These are phyloP conservation scores for Leccinum arenicola DNA, from an alignment of 768 basidiomycete species.

Conservation along the genomic window DNA sequence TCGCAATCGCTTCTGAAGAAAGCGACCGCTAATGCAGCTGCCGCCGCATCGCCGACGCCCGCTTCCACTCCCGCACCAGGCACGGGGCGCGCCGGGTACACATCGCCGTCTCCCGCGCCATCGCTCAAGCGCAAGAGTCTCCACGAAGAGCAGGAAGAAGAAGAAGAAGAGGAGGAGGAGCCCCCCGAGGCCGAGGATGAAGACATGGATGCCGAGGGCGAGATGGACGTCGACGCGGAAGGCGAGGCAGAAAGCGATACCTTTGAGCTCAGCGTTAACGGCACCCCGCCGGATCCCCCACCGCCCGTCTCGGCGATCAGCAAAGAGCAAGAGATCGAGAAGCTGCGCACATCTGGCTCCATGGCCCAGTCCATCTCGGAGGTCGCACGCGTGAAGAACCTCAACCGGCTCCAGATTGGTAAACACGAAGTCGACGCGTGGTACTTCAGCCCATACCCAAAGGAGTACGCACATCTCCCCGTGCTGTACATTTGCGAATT, in stretches of 20 bases:
- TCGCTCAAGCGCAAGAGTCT: slow-evolving; percentile 67
- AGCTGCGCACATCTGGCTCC: slow-evolving; percentile 93
- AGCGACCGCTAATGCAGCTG: slow-evolving; percentile 66
- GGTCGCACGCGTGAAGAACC: slow-evolving; percentile 96
- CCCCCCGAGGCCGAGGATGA: slow-evolving; percentile 44
- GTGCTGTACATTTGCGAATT: slow-evolving; percentile 98
- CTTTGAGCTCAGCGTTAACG: slow-evolving; percentile 57
- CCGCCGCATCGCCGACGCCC: slow-evolving; percentile 59
- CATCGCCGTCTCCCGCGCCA: slow-evolving; percentile 59
- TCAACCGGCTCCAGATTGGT: slow-evolving; percentile 95
- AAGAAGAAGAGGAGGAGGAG: slow-evolving; percentile 52
- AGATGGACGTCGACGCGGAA: slow-evolving; percentile 48
- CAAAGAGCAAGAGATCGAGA: slow-evolving; percentile 99
- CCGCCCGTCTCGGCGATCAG: slow-evolving; percentile 69
- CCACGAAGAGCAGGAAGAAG: slow-evolving; percentile 62
- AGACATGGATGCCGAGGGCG: slow-evolving; percentile 46
- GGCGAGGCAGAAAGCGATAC: slow-evolving; percentile 57
- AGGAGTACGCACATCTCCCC: slow-evolving; percentile 95
- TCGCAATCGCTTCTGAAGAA: slow-evolving; percentile 60
- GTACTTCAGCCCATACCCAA: slow-evolving; percentile 99
- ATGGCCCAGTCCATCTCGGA: slow-evolving; percentile 99
- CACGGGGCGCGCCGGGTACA: slow-evolving; percentile 30
- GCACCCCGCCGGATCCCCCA: slow-evolving; percentile 45
- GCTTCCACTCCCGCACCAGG: slow-evolving; percentile 44
- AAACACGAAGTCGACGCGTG: slow-evolving; percentile 98